Evolutionary conservation across 768 basidiomycete genomes (phyloP).

Genomic region (Mycena vulgaris): DNA sequence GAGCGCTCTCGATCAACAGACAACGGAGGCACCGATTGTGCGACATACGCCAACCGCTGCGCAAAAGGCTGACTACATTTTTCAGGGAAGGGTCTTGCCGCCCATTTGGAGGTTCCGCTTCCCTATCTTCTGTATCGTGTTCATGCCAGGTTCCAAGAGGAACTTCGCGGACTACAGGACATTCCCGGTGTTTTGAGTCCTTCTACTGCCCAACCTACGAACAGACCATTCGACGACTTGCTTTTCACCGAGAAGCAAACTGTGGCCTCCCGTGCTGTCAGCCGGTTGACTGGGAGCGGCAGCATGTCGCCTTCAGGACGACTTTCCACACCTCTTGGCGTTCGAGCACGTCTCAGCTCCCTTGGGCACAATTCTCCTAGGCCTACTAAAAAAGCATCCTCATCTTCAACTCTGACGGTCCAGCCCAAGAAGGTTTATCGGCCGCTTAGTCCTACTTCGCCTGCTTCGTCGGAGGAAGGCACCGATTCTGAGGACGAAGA

Average conservation of each 20-base stretch:
- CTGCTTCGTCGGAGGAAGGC: conserved; percentile 66
- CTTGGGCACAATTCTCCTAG: conserved; percentile 68
- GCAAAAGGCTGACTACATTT: conserved; percentile 15
- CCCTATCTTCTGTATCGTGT: conserved; percentile 90
- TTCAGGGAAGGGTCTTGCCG: conserved; percentile 87
- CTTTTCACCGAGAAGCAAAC: conserved; percentile 47
- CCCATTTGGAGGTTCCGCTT: conserved; percentile 84
- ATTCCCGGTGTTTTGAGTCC: conserved; percentile 76
- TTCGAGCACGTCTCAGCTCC: conserved; percentile 81
- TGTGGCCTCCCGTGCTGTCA: conserved; percentile 46
- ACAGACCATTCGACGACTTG: conserved; percentile 47
- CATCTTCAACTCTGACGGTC: conserved; percentile 82
- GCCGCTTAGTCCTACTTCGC: conserved; percentile 62
- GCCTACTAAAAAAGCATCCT: conserved; percentile 71
- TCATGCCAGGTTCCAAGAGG: conserved; percentile 88
- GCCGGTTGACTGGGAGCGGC: conserved; percentile 51
- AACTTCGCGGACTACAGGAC: conserved; percentile 83
- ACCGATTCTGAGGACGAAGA: conserved; percentile 75
- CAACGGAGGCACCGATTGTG: conserved; percentile 87
- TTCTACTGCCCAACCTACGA: conserved; percentile 54
- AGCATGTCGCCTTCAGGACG: conserved; percentile 61
- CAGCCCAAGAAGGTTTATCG: conserved; percentile 62
- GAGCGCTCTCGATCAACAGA: conserved; percentile 82
- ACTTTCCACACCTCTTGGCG: conserved; percentile 69
- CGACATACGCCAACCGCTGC: conserved; percentile 35